A percentile compares a stretch with the other conserved stretches of the same genome.
phyloP scores from a whole-genome alignment of 164 flowering plant genomes.

The Nelumbo lutea region DNA sequence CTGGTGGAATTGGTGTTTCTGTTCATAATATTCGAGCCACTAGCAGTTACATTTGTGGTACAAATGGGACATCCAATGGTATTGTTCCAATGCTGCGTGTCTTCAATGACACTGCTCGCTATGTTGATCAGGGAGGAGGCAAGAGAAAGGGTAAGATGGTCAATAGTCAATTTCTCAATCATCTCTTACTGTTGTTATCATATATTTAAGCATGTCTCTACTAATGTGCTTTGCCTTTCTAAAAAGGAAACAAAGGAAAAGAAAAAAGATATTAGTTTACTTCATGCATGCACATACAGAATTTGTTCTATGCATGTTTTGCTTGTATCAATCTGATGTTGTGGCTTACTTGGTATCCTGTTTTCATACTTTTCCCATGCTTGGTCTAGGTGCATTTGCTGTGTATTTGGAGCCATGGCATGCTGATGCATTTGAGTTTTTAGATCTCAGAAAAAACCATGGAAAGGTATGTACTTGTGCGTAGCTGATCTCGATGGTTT shows the following conservation, averaged over 20 bases:
- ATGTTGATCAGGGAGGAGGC: conserved; percentile 92
- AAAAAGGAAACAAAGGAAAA: no score
- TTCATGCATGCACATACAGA: background rate
- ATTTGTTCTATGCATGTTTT: background rate
- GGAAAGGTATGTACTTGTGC: conserved; percentile 45
- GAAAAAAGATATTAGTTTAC: background rate
- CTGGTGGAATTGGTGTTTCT: conserved; percentile 85
- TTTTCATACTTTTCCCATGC: background rate
- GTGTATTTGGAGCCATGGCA: conserved; percentile 88
- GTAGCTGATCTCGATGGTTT: no score
- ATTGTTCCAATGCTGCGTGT: conserved; percentile 80
- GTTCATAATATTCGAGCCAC: conserved; percentile 79
- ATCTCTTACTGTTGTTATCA: background rate
- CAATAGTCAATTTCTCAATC: background rate
- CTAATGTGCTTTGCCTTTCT: background rate
- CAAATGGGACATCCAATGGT: conserved; percentile 73
- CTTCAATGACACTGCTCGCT: conserved; percentile 82
- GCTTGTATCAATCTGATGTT: background rate
- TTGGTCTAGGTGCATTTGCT: conserved; percentile 71
- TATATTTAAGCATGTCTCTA: background rate
- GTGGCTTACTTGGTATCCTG: background rate
- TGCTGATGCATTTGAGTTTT: conserved; percentile 74
- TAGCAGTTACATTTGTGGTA: conserved; percentile 79
- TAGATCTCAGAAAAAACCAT: conserved; percentile 74
- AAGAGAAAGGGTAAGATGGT: conserved; percentile 61